Evolutionary conservation across 345 rosid genomes (phyloP).

Genomic region (Geranium rotundifolium): DNA sequence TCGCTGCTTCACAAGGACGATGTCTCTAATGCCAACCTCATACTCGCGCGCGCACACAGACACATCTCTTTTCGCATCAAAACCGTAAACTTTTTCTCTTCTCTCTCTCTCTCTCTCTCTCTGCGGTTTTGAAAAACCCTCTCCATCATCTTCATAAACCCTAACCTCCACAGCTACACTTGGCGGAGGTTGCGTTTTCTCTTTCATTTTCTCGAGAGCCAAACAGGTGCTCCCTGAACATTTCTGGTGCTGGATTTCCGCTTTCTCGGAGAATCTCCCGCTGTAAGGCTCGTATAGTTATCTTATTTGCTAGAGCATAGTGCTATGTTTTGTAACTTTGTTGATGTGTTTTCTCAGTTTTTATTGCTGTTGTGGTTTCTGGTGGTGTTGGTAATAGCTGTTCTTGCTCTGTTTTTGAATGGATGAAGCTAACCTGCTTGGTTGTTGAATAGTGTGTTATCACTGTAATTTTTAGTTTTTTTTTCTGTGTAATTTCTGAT

Average conservation of each 20-base stretch:
- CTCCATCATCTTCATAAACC: neutral
- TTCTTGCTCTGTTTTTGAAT: conserved; percentile 3
- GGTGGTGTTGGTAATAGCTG: neutral
- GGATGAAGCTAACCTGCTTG: neutral
- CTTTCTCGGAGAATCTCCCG: neutral
- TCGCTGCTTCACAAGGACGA: too few relatives aligned
- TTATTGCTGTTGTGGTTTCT: neutral
- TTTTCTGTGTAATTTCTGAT: neutral
- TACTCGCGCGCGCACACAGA: neutral
- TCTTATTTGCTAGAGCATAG: neutral
- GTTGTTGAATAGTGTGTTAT: neutral
- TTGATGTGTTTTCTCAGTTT: neutral
- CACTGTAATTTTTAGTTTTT: neutral
- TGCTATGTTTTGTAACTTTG: neutral
- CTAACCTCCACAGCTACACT: neutral
- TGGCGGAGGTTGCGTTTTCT: too few relatives aligned
- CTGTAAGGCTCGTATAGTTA: neutral
- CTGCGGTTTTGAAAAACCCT: neutral
- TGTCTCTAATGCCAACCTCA: too few relatives aligned
- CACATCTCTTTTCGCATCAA: neutral
- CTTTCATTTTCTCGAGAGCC: neutral
- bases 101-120: neutral
- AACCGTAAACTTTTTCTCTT: neutral
- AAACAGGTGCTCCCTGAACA: too few relatives aligned
- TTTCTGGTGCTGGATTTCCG: neutral